Evolutionary conservation across 495 filamentous ascomycete genomes (phyloP), one percentile per base, ranked within the genome.

Genomic region (Aspergillus hancockii): DNA sequence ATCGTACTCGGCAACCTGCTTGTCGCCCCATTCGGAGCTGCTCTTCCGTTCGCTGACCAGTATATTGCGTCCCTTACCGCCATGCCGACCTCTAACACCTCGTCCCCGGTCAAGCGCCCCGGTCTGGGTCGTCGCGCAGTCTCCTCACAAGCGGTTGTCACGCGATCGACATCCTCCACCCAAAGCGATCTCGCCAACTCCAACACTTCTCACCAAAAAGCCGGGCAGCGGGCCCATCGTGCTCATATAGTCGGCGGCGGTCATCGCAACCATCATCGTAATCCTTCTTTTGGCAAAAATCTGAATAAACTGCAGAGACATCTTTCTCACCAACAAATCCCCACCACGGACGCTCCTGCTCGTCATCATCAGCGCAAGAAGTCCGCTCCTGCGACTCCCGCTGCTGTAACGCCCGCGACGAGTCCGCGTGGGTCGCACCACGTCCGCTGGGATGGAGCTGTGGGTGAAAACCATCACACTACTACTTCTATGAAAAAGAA

Each of bases 341-440:
- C 49, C 16, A 58, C 49, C 14, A 57, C 67, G 10, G 75, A 76
- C 40, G 58, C 64, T 22, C 61, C 59, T 28, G 67, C 61, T 38
- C 76, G 78, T 43, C 65, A 77, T 54, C 78, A 79, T 62, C 75
- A 79, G 31, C 76, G 76, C 64, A 81, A 78, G 65, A 79, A 78
- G 61, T 80, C 78, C 19, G 78, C 76, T 28, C 74, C 76, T n/a
- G 73, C 66, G 31, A 81, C 75, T 46, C 78, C 78, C 28, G 66
- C 72, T 34, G 73, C 76, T 18, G 73, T 65, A 22, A 81, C 75
- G 46, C 78, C 78, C 28, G 66, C 72, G 28, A 73, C 67, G 13
- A 80, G 77, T 52, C 77, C 75, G 36, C 75, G 73, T 46, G 69
- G 60, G 14, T 45, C 49, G 8, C 52, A 67, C 16, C 78, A 76